Evolutionary conservation across 768 basidiomycete species (phyloP).

Genomic region (Suillus subaureus): DNA sequence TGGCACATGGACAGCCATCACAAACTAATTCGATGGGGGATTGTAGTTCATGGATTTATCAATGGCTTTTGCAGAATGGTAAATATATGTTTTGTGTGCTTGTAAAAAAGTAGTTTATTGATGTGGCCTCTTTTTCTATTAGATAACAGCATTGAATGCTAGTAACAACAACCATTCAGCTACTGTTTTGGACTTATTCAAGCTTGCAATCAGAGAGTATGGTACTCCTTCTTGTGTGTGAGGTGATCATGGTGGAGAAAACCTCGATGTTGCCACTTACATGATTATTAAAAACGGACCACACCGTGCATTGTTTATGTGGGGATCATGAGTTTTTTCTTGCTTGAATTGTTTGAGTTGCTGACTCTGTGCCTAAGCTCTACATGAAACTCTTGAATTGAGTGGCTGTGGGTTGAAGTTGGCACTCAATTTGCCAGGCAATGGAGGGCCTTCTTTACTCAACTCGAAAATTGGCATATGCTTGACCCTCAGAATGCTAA

Average conservation of each 20-base stretch:
- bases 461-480: constrained; percentile 35
- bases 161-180: constrained; percentile 27
- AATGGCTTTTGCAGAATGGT: neutral
- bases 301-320: constrained; percentile 27
- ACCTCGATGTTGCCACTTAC: constrained; percentile 24
- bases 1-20: neutral
- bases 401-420: constrained; percentile 47
- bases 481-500: constrained; percentile 32
- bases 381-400: constrained; percentile 45
- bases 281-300: constrained; percentile 30
- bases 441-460: constrained; percentile 46
- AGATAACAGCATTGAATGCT: constrained; percentile 33
- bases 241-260: constrained; percentile 33
- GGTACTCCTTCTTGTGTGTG: constrained; percentile 25
- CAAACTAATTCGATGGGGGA: neutral
- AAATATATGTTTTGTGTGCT: neutral
- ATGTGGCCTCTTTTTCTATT: constrained; percentile 9
- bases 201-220: constrained; percentile 12
- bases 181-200: constrained; percentile 30
- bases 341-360: neutral
- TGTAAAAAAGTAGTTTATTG: neutral
- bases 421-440: constrained; percentile 37
- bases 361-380: constrained; percentile 27
- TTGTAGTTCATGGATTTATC: neutral
- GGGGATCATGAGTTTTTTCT: constrained; percentile 27